These are phyloP conservation scores for Nannochloris sp. DNA, from an alignment of 139 green algal genomes.

Conservation along the genomic window DNA sequence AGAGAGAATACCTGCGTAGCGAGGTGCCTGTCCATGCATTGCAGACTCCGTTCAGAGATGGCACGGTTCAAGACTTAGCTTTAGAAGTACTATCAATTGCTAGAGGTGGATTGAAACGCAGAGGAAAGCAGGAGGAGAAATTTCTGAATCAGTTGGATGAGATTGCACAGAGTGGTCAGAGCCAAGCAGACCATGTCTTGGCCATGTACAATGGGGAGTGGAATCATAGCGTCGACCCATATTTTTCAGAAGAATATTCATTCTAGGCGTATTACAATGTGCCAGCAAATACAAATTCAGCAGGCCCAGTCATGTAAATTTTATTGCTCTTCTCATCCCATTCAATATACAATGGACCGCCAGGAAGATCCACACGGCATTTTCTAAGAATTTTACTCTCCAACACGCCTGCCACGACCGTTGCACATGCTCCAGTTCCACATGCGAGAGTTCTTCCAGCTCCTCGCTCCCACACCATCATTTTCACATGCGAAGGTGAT, in stretches of 20 bases:
- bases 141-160: slow-evolving; percentile 70
- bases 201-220: slow-evolving; percentile 62
- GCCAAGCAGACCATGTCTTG: slow-evolving; percentile 55
- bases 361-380: slow-evolving; percentile 78
- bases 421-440: slow-evolving; percentile 92
- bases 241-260: slow-evolving; percentile 46
- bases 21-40: slow-evolving; percentile 55
- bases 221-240: slow-evolving; percentile 49
- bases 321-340: slow-evolving; percentile 83
- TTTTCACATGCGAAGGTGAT: slow-evolving; percentile 61
- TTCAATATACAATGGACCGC: slow-evolving; percentile 91
- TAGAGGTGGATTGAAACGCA: slow-evolving; percentile 63
- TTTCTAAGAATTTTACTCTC: slow-evolving; percentile 74
- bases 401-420: slow-evolving; percentile 92
- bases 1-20: slow-evolving; percentile 62
- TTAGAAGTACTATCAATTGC: slow-evolving; percentile 66
- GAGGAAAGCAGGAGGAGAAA: slow-evolving; percentile 67
- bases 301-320: slow-evolving; percentile 96
- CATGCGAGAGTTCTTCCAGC: slow-evolving; percentile 91
- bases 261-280: slow-evolving; percentile 11
- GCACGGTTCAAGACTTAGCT: slow-evolving; percentile 74
- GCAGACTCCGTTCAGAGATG: slow-evolving; percentile 81
- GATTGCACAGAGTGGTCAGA: slow-evolving; percentile 50
- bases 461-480: slow-evolving; percentile 97
- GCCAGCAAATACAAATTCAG: slow-evolving; percentile 78